phyloP scores from a whole-genome alignment of 225 moss, liverwort and hornwort species.

The Pleurozium schreberi region DNA sequence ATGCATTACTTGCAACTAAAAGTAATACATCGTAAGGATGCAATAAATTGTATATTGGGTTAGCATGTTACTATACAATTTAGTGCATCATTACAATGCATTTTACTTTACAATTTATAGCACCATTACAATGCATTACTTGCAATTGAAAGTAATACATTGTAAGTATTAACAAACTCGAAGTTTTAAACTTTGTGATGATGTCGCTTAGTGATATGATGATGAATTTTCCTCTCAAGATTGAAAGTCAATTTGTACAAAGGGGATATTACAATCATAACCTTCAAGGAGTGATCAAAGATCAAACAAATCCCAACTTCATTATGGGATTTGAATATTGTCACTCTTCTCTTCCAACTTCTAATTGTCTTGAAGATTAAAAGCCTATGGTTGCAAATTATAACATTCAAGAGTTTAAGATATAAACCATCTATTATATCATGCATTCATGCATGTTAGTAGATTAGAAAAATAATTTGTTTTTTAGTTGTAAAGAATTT shows the following conservation, averaged over 20 bases:
- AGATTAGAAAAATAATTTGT: rapidly evolving
- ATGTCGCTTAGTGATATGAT: rapidly evolving
- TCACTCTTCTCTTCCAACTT: not conserved
- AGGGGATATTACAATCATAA: rapidly evolving
- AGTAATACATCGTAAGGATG: too few relatives aligned
- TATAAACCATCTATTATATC: not conserved
- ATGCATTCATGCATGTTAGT: too few relatives aligned
- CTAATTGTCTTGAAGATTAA: not conserved
- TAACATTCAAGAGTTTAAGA: not conserved
- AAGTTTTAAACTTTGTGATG: too few relatives aligned
- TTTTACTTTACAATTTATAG: too few relatives aligned
- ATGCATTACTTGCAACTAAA: too few relatives aligned
- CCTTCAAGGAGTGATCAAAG: rapidly evolving
- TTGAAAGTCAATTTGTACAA: not conserved
- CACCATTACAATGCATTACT: too few relatives aligned
- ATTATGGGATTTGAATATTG: rapidly evolving
- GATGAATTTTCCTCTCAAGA: not conserved
- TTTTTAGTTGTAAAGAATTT: rapidly evolving
- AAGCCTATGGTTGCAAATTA: not conserved
- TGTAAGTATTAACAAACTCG: too few relatives aligned
- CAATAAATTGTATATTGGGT: too few relatives aligned
- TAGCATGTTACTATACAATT: too few relatives aligned
- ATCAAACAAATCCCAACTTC: rapidly evolving
- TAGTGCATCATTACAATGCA: too few relatives aligned
- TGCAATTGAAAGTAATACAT: too few relatives aligned